These are phyloP conservation scores for Verruconis gallopava DNA, from an alignment of 2,329 filamentous ascomycete genomes.

Conservation along the genomic window DNA sequence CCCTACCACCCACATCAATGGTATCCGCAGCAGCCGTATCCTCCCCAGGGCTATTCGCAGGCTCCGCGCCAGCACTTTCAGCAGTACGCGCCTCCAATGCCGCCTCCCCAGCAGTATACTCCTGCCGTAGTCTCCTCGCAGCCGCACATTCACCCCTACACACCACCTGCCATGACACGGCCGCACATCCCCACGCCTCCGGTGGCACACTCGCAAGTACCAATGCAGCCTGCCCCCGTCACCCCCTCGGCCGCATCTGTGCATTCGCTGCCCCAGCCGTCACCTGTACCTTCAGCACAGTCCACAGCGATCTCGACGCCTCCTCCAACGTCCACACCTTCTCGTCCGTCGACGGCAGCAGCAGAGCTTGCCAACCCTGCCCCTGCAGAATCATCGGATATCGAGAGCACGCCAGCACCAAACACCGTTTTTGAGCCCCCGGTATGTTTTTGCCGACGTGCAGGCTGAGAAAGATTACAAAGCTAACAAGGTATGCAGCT, in stretches of 20 bases:
- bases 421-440: background rate
- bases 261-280: constrained; percentile 16
- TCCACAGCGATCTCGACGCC: constrained; percentile 15
- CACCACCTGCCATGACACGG: constrained; percentile 19
- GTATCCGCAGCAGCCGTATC: constrained; percentile 22
- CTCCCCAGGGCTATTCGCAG: constrained; percentile 24
- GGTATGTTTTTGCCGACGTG: background rate
- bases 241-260: constrained; percentile 23
- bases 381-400: background rate
- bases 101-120: constrained; percentile 18
- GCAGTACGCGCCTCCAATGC: constrained; percentile 15
- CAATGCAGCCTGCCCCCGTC: constrained; percentile 13
- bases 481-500: constrained; percentile 24
- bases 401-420: background rate
- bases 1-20: constrained; percentile 25
- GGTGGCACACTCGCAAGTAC: constrained; percentile 19
- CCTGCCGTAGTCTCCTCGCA: constrained; percentile 35
- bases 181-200: constrained; percentile 25
- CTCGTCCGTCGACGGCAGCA: constrained; percentile 17
- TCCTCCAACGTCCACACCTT: constrained; percentile 21
- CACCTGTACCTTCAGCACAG: constrained; percentile 13
- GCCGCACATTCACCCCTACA: constrained; percentile 31
- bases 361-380: background rate
- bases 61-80: constrained; percentile 22
- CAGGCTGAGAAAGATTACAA: background rate